A percentile compares a stretch with the other conserved stretches of the same genome.
phyloP scores from a whole-genome alignment of 176 grass and related monocot species.

The Miscanthus lutarioriparius region DNA sequence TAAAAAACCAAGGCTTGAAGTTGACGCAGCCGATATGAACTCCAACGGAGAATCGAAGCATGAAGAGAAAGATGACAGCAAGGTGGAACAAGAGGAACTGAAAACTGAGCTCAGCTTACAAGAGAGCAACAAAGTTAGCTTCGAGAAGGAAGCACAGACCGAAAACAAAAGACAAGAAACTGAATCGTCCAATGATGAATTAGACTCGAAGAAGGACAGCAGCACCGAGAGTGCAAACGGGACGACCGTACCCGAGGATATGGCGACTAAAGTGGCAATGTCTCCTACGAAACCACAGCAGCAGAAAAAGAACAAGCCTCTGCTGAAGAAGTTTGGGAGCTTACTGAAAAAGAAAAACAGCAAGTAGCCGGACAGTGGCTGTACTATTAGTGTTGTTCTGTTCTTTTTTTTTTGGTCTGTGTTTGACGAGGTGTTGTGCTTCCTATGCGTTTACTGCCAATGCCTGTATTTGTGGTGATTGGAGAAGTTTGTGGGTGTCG shows the following conservation, averaged over 20 bases:
- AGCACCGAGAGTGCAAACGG: slow-evolving; percentile 49
- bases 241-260: slow-evolving; percentile 35
- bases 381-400: slow-evolving; percentile 48
- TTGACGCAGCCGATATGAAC: neutral
- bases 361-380: slow-evolving; percentile 52
- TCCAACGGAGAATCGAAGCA: slow-evolving; percentile 24
- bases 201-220: slow-evolving; percentile 52
- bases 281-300: slow-evolving; percentile 56
- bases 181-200: slow-evolving; percentile 41
- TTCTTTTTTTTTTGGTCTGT: slow-evolving; percentile 44
- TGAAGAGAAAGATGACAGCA: slow-evolving; percentile 42
- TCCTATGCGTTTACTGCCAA: slow-evolving; percentile 44
- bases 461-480: slow-evolving; percentile 50
- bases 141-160: slow-evolving; percentile 38
- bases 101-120: slow-evolving; percentile 33
- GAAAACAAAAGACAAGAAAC: slow-evolving; percentile 45
- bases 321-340: slow-evolving; percentile 84
- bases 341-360: slow-evolving; percentile 93
- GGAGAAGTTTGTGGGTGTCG: slow-evolving; percentile 54
- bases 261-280: slow-evolving; percentile 32
- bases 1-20: slow-evolving; percentile 37
- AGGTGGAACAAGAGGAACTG: slow-evolving; percentile 30
- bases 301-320: slow-evolving; percentile 80
- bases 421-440: slow-evolving; percentile 62
- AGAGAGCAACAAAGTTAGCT: slow-evolving; percentile 26